Evolutionary conservation across 345 rosid species (phyloP).

Genomic region (Geranium brycei): DNA sequence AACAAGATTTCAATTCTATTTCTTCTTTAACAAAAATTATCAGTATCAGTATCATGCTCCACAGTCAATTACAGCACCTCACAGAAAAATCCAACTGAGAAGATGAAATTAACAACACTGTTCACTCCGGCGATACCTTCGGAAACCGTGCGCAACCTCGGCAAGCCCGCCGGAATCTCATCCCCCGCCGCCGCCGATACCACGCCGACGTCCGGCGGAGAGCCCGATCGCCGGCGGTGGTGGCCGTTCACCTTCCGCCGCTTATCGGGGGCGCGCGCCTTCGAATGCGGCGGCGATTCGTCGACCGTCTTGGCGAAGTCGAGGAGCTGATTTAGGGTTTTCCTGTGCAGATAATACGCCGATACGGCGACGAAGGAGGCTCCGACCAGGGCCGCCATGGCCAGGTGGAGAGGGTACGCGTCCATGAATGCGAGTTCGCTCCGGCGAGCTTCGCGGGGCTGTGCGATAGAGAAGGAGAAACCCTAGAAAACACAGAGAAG

Average conservation of each 20-base stretch:
- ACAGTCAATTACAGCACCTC: not conserved
- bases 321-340: slow-evolving; percentile 76
- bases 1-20: not conserved
- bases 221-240: slow-evolving; percentile 49
- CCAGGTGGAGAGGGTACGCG: slow-evolving; percentile 58
- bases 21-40: no score
- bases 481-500: not conserved
- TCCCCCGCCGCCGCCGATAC: slow-evolving; percentile 59
- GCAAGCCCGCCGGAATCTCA: slow-evolving; percentile 72
- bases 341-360: slow-evolving; percentile 82
- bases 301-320: slow-evolving; percentile 75
- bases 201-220: slow-evolving; percentile 67
- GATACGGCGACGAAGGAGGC: slow-evolving; percentile 91
- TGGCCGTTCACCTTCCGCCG: slow-evolving; percentile 40
- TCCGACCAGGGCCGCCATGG: slow-evolving; percentile 95
- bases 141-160: slow-evolving; percentile 61
- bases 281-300: slow-evolving; percentile 35
- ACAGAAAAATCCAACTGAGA: not conserved
- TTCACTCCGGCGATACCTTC: slow-evolving; percentile 44
- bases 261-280: slow-evolving; percentile 8
- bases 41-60: not conserved
- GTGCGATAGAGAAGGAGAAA: not conserved
- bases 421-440: slow-evolving; percentile 32
- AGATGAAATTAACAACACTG: slow-evolving; percentile 1
- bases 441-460: not conserved